phyloP scores from a whole-genome alignment of 2,329 filamentous ascomycete genomes.

The Fusarium sambucinum region DNA sequence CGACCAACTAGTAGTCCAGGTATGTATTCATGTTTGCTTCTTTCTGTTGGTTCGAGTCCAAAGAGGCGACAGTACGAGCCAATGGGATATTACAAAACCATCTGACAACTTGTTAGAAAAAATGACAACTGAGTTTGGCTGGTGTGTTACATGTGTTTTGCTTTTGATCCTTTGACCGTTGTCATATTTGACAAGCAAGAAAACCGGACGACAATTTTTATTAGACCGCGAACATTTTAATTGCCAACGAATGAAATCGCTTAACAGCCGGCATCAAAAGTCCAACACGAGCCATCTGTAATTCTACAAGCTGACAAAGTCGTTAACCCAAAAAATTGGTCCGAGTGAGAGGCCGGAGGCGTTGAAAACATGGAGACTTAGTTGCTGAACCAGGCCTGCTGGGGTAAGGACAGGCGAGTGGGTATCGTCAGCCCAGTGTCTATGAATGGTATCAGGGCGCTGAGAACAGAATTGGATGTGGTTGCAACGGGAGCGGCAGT shows the following conservation, averaged over 20 bases:
- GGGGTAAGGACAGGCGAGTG: conserved; percentile 8
- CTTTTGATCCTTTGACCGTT: conserved; percentile 26
- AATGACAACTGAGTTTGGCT: conserved; percentile 4
- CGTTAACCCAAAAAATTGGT: conserved; percentile 17
- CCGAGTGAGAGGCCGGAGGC: conserved; percentile 36
- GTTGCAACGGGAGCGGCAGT: conserved; percentile 32
- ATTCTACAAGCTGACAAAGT: background rate
- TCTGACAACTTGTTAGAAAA: conserved; percentile 9
- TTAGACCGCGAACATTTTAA: background rate
- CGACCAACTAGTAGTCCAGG: background rate
- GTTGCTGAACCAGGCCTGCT: background rate
- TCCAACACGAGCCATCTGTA: background rate
- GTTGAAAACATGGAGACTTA: conserved; percentile 19
- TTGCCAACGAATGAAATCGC: background rate
- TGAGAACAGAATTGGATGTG: conserved; percentile 13
- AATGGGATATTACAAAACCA: conserved; percentile 12
- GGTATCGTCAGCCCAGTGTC: conserved; percentile 8
- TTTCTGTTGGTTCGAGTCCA: conserved; percentile 21
- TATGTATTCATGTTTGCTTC: conserved; percentile 21
- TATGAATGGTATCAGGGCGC: conserved; percentile 10
- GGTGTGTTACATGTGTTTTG: conserved; percentile 12
- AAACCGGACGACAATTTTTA: background rate
- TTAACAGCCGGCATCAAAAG: background rate
- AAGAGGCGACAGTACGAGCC: conserved; percentile 5
- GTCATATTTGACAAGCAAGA: conserved; percentile 10